A percentile compares a stretch with the other conserved stretches of the same genome.
Conservation (phyloP, 371 early-diverging fungal genomes). For the Phascolomyces articulosus region DNA sequence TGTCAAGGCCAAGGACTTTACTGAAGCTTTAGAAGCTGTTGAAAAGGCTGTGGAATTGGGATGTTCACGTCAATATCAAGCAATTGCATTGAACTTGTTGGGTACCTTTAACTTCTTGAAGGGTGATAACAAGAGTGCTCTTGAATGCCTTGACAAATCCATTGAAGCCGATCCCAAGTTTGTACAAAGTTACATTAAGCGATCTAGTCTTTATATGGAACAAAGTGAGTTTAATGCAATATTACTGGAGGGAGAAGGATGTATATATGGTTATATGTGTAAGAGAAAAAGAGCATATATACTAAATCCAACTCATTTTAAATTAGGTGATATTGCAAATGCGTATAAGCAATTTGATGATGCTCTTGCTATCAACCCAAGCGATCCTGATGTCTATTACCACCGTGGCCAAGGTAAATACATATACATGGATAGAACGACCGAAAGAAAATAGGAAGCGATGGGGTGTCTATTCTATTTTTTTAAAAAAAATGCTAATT, state of each 20-base stretch:
- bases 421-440: too few species aligned
- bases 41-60: slow-evolving; percentile 69
- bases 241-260: neutral
- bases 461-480: too few species aligned
- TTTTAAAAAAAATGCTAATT: too few species aligned
- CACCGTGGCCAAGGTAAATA: slow-evolving; percentile 61
- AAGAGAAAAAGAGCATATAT: neutral
- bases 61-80: slow-evolving; percentile 49
- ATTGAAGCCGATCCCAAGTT: slow-evolving; percentile 78
- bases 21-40: slow-evolving; percentile 68
- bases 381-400: slow-evolving; percentile 81
- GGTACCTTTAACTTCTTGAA: slow-evolving; percentile 89
- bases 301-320: neutral
- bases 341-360: slow-evolving; percentile 73
- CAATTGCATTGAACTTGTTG: slow-evolving; percentile 79
- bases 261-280: too few species aligned
- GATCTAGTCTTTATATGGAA: slow-evolving; percentile 90
- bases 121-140: slow-evolving; percentile 81
- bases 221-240: slow-evolving; percentile 43
- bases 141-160: slow-evolving; percentile 78
- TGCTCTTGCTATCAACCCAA: slow-evolving; percentile 66
- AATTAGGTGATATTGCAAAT: slow-evolving; percentile 57
- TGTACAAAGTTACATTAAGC: slow-evolving; percentile 85
- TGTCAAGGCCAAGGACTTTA: slow-evolving; percentile 65
- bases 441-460: too few species aligned